Conservation (phyloP, 495 filamentous ascomycete genomes). For the Cudoniella acicularis region DNA sequence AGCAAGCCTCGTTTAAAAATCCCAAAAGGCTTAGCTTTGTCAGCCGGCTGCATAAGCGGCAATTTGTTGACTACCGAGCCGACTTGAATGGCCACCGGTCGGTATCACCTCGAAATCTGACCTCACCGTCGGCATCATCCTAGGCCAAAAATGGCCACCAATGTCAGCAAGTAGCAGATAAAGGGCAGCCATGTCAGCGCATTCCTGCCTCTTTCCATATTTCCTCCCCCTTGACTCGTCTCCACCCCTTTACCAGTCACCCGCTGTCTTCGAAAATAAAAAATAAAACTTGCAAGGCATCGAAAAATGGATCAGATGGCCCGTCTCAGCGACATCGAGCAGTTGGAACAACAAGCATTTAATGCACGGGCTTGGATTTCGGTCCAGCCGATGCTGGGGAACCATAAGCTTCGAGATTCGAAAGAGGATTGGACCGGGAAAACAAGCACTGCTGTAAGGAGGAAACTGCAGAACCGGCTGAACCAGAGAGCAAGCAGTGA, state of each 20-base stretch:
- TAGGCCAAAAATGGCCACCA: no score
- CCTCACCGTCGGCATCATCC: no score
- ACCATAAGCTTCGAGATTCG: background rate
- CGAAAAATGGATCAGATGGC: no score
- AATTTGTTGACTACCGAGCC: no score
- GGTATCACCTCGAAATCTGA: background rate
- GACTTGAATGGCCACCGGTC: background rate
- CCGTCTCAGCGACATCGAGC: no score
- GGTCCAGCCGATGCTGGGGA: background rate
- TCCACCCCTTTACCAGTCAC: no score
- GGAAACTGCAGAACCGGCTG: constrained; percentile 30
- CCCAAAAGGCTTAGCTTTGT: background rate
- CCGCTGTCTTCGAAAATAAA: background rate
- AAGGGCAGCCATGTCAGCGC: background rate
- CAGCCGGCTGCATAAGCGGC: background rate
- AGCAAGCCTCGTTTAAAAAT: background rate
- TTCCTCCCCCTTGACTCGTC: background rate
- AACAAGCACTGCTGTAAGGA: constrained; percentile 24
- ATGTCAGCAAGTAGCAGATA: background rate
- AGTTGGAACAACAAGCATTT: background rate
- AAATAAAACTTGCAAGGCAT: background rate
- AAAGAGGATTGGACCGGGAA: constrained; percentile 32
- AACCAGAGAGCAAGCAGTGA: constrained; percentile 24
- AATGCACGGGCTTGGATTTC: background rate
- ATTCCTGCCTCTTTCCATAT: background rate